phyloP scores from a whole-genome alignment of 2,329 filamentous ascomycete species.

The Diaporthe sp. region DNA sequence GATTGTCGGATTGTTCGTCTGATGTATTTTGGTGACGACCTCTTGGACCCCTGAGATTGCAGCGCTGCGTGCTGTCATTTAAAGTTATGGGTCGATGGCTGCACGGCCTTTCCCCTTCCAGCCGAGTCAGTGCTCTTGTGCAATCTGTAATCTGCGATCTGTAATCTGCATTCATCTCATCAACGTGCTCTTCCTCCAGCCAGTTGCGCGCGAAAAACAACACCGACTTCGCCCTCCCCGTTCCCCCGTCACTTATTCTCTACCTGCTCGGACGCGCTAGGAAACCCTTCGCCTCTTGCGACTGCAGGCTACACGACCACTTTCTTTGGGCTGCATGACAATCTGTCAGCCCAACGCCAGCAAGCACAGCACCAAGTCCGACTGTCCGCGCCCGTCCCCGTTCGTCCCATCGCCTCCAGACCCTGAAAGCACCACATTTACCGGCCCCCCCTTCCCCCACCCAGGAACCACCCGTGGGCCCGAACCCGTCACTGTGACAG shows the following conservation, averaged over 20 bases:
- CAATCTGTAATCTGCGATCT: conserved; percentile 27
- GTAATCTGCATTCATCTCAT: conserved; percentile 24
- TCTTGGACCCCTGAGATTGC: conserved; percentile 33
- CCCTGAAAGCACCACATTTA: conserved; percentile 29
- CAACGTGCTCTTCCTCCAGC: conserved; percentile 20
- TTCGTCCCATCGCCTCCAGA: conserved; percentile 13
- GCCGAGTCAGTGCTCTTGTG: conserved; percentile 29
- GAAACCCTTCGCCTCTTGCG: background rate
- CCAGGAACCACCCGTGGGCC: conserved; percentile 28
- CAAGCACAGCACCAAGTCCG: background rate
- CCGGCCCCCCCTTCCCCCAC: conserved; percentile 24
- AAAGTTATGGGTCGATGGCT: conserved; percentile 31
- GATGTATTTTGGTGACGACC: conserved; percentile 6
- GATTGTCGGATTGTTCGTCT: conserved; percentile 16
- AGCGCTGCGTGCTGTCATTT: conserved; percentile 28
- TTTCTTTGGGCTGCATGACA: background rate
- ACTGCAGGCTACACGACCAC: background rate
- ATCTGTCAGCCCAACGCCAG: conserved; percentile 1
- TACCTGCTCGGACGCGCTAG: background rate
- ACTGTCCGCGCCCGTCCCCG: background rate
- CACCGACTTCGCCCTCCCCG: background rate
- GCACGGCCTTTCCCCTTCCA: conserved; percentile 29
- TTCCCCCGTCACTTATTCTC: background rate
- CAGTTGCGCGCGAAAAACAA: background rate
- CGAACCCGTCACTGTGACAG: conserved; percentile 23